Percentiles rank a stretch among this genome's conserved stretches.
phyloP scores from a whole-genome alignment of 192 early-diverging fungal species.

The Coemansia sp. region DNA sequence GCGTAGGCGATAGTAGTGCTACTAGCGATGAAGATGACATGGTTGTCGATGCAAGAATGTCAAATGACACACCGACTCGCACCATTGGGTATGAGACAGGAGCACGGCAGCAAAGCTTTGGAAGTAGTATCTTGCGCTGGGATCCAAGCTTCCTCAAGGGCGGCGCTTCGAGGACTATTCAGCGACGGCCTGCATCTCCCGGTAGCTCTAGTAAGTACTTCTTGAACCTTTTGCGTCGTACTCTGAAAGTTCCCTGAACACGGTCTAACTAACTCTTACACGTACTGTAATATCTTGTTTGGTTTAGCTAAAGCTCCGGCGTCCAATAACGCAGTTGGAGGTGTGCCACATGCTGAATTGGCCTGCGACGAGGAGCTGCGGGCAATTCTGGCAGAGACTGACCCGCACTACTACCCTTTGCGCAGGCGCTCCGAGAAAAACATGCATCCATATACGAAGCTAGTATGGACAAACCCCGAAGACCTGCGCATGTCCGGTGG shows the following conservation, averaged over 20 bases:
- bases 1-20: neutral
- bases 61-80: neutral
- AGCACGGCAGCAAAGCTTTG: neutral
- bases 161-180: neutral
- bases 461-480: conserved; percentile 46
- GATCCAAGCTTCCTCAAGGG: conserved; percentile 18
- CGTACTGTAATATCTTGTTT: neutral
- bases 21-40: neutral
- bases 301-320: neutral
- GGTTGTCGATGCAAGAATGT: neutral
- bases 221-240: neutral
- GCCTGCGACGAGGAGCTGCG: conserved; percentile 1
- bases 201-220: neutral
- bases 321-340: neutral
- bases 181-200: neutral
- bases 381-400: conserved; percentile 10
- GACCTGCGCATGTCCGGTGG: conserved; percentile 14
- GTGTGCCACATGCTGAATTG: neutral
- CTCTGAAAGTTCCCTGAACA: neutral
- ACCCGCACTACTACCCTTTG: conserved; percentile 34
- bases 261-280: neutral
- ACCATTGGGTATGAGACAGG: neutral
- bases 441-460: conserved; percentile 50
- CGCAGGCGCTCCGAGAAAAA: conserved; percentile 50
- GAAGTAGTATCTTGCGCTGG: conserved; percentile 6